Percentiles rank a stretch among this genome's conserved stretches.
Conservation (phyloP, 345 rosid species). For the Murraya koenigii region DNA sequence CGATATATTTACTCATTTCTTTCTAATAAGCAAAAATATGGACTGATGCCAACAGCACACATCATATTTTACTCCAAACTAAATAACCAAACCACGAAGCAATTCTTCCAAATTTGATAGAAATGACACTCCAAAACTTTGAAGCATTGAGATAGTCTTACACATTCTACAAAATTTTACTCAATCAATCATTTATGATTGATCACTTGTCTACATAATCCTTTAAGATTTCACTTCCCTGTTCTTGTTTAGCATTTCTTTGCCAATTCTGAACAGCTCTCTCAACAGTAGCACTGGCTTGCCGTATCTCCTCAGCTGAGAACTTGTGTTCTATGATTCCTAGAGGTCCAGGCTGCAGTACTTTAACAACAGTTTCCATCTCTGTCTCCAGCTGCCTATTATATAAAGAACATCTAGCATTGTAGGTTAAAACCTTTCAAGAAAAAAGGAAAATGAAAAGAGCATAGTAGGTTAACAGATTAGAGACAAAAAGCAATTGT, state of each 20-base stretch:
- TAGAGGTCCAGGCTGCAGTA: conserved; percentile 85
- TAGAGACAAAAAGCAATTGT: neutral
- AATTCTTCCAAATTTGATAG: conserved; percentile 2
- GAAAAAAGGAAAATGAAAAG: no score
- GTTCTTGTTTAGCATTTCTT: conserved; percentile 47
- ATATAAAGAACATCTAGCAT: neutral
- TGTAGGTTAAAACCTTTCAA: neutral
- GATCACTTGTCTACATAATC: conserved; percentile 50
- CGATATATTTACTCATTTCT: neutral
- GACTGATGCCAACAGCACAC: neutral
- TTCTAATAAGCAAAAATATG: neutral
- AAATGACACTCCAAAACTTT: neutral
- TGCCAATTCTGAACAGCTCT: conserved; percentile 73
- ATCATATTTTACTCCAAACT: neutral
- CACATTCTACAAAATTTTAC: neutral
- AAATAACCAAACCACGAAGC: neutral
- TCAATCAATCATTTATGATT: neutral
- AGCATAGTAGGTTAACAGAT: neutral
- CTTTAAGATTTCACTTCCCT: conserved; percentile 43
- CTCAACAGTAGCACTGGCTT: conserved; percentile 58
- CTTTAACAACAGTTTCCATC: conserved; percentile 76
- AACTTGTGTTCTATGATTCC: conserved; percentile 88
- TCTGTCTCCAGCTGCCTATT: conserved; percentile 79
- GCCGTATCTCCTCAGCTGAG: conserved; percentile 56
- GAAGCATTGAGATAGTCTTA: neutral